Conservation (phyloP, 257 asterid genomes). For the Jacaranda mimosifolia region DNA sequence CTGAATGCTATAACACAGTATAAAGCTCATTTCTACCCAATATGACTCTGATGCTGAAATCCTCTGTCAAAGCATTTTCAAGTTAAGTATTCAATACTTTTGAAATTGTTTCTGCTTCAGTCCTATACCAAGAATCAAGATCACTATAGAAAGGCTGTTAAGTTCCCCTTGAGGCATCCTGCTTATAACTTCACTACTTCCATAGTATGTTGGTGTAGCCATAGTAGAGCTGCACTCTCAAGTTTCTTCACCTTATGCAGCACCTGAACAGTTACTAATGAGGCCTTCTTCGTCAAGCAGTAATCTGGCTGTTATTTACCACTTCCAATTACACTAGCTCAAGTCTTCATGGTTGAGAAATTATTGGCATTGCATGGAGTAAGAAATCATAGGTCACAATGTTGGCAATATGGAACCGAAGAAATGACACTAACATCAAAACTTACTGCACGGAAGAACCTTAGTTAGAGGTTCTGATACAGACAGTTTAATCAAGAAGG, state of each 20-base stretch:
- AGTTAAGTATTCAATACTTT: neutral
- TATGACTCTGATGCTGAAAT: neutral
- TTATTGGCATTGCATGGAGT: too few relatives aligned
- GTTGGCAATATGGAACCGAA: slow-evolving; percentile 12
- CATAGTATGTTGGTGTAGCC: neutral
- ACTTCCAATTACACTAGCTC: slow-evolving; percentile 7
- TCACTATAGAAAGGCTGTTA: neutral
- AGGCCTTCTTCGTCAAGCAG: neutral
- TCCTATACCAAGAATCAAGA: neutral
- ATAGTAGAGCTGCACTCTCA: neutral
- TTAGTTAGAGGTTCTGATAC: slow-evolving; percentile 71
- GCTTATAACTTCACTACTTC: neutral
- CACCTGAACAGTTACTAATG: neutral
- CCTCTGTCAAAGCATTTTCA: neutral
- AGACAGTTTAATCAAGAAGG: slow-evolving; percentile 87
- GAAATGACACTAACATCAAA: slow-evolving; percentile 6
- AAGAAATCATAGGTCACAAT: neutral
- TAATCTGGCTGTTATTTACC: neutral
- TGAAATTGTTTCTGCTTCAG: neutral
- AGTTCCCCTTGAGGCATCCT: slow-evolving; percentile 15
- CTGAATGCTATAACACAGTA: neutral
- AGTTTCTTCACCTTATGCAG: neutral
- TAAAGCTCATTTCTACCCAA: neutral
- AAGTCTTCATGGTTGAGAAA: neutral
- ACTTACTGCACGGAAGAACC: slow-evolving; percentile 71